Evolutionary conservation across 1,139 yeast genomes (phyloP).

Genomic region (Arxiozyma slooffiae): DNA sequence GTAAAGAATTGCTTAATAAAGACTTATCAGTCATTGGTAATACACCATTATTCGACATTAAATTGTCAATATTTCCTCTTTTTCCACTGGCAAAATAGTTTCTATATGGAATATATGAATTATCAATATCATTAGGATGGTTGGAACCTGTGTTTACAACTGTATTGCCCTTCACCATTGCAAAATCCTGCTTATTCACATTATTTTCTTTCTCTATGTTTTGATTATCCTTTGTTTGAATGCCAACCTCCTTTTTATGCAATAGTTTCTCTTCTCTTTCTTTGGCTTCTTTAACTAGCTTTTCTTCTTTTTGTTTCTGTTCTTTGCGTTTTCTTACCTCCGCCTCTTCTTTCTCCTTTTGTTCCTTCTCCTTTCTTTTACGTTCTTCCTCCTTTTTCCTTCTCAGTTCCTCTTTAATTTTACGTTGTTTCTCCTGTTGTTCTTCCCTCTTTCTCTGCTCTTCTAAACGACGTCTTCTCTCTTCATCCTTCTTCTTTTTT

Average conservation of each 20-base stretch:
- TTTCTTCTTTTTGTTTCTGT: conserved; percentile 18
- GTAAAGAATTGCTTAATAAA: background rate
- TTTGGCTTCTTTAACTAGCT: conserved; percentile 25
- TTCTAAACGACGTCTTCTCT: conserved; percentile 35
- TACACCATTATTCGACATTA: background rate
- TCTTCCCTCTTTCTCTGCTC: conserved; percentile 35
- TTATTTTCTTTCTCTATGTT: background rate
- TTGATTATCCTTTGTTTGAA: conserved; percentile 16
- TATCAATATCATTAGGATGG: background rate
- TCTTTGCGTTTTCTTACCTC: conserved; percentile 29
- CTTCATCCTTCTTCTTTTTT: conserved; percentile 34
- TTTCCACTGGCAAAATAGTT: background rate
- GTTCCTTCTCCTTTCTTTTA: conserved; percentile 36
- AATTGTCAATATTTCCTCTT: background rate
- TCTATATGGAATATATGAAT: background rate
- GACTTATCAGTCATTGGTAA: background rate
- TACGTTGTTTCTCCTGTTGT: conserved; percentile 34
- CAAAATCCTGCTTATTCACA: background rate
- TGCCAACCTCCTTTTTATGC: conserved; percentile 26
- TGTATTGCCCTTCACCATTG: background rate
- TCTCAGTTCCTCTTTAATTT: conserved; percentile 32
- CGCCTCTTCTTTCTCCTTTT: conserved; percentile 36
- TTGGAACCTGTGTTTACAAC: background rate
- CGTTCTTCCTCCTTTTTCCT: conserved; percentile 36
- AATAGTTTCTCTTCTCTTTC: conserved; percentile 23